Evolutionary conservation across 2,329 filamentous ascomycete species (phyloP), one percentile per base, ranked within the genome.

Genomic region (Ploettnerulaceae sp.): DNA sequence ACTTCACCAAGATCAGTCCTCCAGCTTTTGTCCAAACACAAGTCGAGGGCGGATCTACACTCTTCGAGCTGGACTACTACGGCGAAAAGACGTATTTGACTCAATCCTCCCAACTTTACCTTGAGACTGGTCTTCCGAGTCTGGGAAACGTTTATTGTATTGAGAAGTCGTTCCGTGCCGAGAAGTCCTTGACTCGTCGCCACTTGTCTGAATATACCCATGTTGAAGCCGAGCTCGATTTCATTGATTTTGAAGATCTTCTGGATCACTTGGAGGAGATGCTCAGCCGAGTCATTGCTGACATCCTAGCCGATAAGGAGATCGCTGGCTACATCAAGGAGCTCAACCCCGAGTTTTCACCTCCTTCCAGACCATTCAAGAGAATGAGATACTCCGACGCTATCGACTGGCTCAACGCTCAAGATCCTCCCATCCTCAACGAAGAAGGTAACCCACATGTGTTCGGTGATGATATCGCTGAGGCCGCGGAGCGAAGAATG

Each of bases 111-210:
- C 93, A 98, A 70, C 81, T 98, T 44, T 98, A 98, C 70, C 85
- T 98, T 49, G 93, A 98, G 75, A 98, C 93, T 24, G 89, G 84
- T 56, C 74, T 98, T 24, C 89, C 91, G 8, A 88, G 85, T 41
- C 76, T 97, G 61, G 93, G 93, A 58, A 88, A 96, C 65, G 89
- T 96, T 43, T 98, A 94, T 77, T 97, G 91, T 66, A 91, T 98
- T 61, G 90, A 95, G 69, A 95, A 95, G 68, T 97, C 91, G 2
- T 98, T 98, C 83, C 90, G 93, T 52, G 93, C 93, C 11, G 93
- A 98, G 70, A 96, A 96, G 72, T 91, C 85, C 5, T 75, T 97
- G 48, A 98, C 93, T 39, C 86, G 93, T 52, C 87, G 93, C 62
- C 93, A 98, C 67, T 71, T 98, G 61, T 87, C 89, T 37, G 93